Conservation (phyloP, 345 rosid genomes). For the Euphorbia tirucalli region DNA sequence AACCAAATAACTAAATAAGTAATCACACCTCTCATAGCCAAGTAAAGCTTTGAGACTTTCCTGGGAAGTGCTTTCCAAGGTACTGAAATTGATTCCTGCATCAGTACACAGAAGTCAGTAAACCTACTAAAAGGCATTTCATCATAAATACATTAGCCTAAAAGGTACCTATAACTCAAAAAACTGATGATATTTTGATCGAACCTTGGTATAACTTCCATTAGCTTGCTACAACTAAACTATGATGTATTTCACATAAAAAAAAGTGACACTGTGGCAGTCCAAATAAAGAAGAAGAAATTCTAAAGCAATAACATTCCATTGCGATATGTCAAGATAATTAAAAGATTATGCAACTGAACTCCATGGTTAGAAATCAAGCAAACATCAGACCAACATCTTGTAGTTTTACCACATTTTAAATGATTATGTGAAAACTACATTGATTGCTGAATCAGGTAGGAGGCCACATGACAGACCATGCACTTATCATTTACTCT, state of each 20-base stretch:
- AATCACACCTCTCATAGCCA: conserved; percentile 74
- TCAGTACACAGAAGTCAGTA: neutral
- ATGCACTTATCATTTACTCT: neutral
- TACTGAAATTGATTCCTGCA: conserved; percentile 73
- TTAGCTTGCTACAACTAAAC: neutral
- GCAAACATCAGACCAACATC: neutral
- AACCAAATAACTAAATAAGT: conserved; percentile 1
- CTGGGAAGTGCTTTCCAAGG: conserved; percentile 78
- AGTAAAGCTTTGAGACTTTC: conserved; percentile 74
- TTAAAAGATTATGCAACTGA: neutral
- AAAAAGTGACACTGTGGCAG: neutral
- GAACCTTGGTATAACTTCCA: neutral
- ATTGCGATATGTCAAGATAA: neutral
- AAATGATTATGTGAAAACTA: neutral
- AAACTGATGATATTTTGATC: neutral
- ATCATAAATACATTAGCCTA: neutral
- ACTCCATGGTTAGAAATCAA: neutral
- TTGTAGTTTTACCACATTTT: neutral
- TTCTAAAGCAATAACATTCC: neutral
- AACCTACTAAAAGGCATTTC: neutral
- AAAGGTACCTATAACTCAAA: neutral
- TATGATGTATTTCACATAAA: neutral
- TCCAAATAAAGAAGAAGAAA: neutral
- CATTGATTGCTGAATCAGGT: neutral
- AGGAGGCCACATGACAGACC: neutral